Base-by-base conservation (phyloP, 2,329 filamentous ascomycete species). In the Fusarium sp. region DNA sequence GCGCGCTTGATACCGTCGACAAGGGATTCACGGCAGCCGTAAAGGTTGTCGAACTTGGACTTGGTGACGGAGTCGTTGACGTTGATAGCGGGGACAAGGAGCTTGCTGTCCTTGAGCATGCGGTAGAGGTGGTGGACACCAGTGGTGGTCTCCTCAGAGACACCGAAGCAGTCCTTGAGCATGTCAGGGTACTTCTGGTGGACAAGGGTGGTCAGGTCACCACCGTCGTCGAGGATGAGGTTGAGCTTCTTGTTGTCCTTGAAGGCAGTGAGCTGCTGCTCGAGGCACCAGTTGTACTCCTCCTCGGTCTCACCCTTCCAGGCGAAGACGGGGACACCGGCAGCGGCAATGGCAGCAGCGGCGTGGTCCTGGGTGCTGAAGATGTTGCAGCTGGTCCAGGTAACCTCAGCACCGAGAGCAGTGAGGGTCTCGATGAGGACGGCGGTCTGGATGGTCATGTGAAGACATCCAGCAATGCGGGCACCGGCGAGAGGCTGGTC, bases 1-100 rank as follows among this genome's bases (percentile, higher is more conserved):
- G 96, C 95, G 87, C 95, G 95, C 93, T 98, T 99, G 91, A 99
- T 98, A 83, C 96, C 96, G 83, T 99, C 96, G 79, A 99, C 91
- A 78, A 99, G 92, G 72, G 95, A 98, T 88, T 98, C 96, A 82
- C 94, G 92, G 94, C 96, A 98, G 81, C 96, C 95, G 90, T 98
- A 99, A 74, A 98, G 87, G 91, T 99, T 99, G 90, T 98, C 96
- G 83, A 99, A 99, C 90, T 99, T 99, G 86, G 94, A 97, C 92
- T 98, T 99, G 85, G 96, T 99, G 81, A 99, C 95, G 64, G 92
- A 95, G 91, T 99, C 95, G 88, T 99, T 98, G 89, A 99, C 95
- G 85, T 99, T 99, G 91, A 98, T 94, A 84, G 95, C 89, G 75
- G 96, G 96, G 74, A 97, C 93, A 70, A 97, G 91, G 73, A 98